Evolutionary conservation across 2,329 filamentous ascomycete species (phyloP), one percentile per base, ranked within the genome.

Genomic region (Microsporum ferrugineum): DNA sequence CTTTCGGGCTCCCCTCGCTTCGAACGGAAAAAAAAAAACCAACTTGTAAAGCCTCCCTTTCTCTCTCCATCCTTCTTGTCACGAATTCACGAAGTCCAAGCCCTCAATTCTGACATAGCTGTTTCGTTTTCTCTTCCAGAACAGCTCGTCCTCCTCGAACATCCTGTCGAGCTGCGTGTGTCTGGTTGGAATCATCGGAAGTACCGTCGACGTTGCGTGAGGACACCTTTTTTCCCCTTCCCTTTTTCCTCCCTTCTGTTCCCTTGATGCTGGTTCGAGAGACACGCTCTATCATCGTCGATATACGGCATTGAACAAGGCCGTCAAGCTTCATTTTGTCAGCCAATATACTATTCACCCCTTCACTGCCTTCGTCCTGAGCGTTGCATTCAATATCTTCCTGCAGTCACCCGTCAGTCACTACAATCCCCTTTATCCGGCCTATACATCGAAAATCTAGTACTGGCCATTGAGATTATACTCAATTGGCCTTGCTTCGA

Each of bases 21-120:
- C 61, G 59, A 58, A 47, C 39, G n/a, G n/a, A n/a, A 41, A 43
- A n/a, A 14, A 5, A 41, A 12, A 43, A 27, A 31, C 43, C 51
- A 43, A 23, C 31, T 10, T 60, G 17, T n/a, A 43, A 51, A 56
- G 51, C 53, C 53, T 41, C 10, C 61, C 53, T 58, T 27, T 51
- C 51, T 12, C 45, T 14, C 55, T 36, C 53, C 27, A 38, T 29
- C 49, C 34, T 58, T 57, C 55, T 57, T 23, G 17, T 45, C 12
- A 55, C 45, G 43, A 53, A 8, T 31, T 33, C 27, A 53, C 47
- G 47, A 33, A 53, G 47, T 31, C n/a, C 47, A 27, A 53, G 47
- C 10, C 27, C 12, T 53, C 47, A 31, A 53, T 31, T 53, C 47
- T 53, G 33, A 53, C 47, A 10, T 49, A 31, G 29, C 27, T 10